Base-by-base conservation (phyloP, 2,329 filamentous ascomycete genomes). In the Fusarium kyushuense region DNA sequence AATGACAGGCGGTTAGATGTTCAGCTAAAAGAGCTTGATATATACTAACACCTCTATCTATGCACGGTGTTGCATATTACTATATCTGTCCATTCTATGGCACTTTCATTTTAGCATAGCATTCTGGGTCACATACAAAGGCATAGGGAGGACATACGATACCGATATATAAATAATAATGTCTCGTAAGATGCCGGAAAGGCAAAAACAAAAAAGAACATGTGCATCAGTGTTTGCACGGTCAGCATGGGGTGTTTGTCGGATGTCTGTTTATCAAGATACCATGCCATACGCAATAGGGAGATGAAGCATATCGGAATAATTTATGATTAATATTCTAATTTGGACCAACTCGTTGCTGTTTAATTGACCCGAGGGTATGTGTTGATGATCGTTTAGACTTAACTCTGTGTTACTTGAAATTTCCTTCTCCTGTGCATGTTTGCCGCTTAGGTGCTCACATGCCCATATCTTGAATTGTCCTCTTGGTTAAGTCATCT, bases 401-500 rank as follows among this genome's bases (percentile, higher is more conserved):
- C 17, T 16, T 6, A 16, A 10, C 23, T 19, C 32, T 21, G 14
- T 19, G 25, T 40, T 40, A 13, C 23, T 49, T 49, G 9, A 13
- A n/a, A 35, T 67, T 35, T 54, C 45, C 23, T 27, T 35, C 11
- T 53, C 14, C 27, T 35, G 13, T 3, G 25, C 29, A 13, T n/a
- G 25, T 47, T 48, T 23, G 12, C 12, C 43, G 27, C 21, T 43
- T 32, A 5, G 8, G 61, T 13, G 5, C 19, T 62, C 25, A 58
- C 29, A 55, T 58, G 30, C 62, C 65, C 70, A 77, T 70, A 6
- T 74, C 72, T 29, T 77, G 46, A 56, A 78, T 75, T 7, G 80
- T 75, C 71, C 82, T 78, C 72, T 80, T 81, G 5, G 80, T 81
- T 68, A 84, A 74, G 71, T 90, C 88, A 47, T 91, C 89, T 29